Evolutionary conservation across 106 monocot genomes (phyloP).

Genomic region (Apostasia ramifera): DNA sequence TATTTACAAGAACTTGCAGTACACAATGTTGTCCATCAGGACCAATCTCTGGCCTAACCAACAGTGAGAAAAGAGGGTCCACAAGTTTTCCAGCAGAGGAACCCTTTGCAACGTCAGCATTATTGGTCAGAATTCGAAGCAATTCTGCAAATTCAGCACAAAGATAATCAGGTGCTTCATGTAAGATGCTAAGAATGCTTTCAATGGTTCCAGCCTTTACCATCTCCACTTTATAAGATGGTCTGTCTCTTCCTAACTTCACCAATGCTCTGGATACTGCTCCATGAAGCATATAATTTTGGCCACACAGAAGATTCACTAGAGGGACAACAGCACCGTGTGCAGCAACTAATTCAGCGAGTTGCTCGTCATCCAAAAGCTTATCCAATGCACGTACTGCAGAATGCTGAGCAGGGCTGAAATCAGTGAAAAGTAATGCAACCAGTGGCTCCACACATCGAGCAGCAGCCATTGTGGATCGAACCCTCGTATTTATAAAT

Average conservation of each 20-base stretch:
- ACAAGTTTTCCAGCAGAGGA: slow-evolving; percentile 82
- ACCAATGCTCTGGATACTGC: slow-evolving; percentile 76
- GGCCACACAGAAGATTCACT: slow-evolving; percentile 67
- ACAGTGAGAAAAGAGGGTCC: slow-evolving; percentile 59
- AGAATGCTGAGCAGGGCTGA: slow-evolving; percentile 66
- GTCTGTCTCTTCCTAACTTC: slow-evolving; percentile 87
- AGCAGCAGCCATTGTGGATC: slow-evolving; percentile 77
- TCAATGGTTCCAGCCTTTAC: slow-evolving; percentile 90
- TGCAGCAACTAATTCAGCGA: slow-evolving; percentile 75
- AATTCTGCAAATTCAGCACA: slow-evolving; percentile 79
- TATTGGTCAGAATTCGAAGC: slow-evolving; percentile 93
- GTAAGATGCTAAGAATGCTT: slow-evolving; percentile 69
- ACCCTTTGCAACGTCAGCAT: slow-evolving; percentile 90
- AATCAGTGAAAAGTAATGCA: slow-evolving; percentile 52
- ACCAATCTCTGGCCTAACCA: slow-evolving; percentile 65
- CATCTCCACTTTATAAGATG: slow-evolving; percentile 94
- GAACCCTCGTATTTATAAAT: slow-evolving; percentile 80
- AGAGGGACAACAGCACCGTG: slow-evolving; percentile 88
- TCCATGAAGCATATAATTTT: slow-evolving; percentile 77
- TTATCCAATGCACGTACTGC: slow-evolving; percentile 85
- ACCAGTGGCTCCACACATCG: slow-evolving; percentile 92
- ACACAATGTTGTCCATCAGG: slow-evolving; percentile 86
- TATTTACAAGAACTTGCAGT: slow-evolving; percentile 87
- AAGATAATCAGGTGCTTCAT: slow-evolving; percentile 88
- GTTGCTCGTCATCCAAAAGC: slow-evolving; percentile 90